Evolutionary conservation across 768 basidiomycete species (phyloP).

Genomic region (Tylopilus intermedius): DNA sequence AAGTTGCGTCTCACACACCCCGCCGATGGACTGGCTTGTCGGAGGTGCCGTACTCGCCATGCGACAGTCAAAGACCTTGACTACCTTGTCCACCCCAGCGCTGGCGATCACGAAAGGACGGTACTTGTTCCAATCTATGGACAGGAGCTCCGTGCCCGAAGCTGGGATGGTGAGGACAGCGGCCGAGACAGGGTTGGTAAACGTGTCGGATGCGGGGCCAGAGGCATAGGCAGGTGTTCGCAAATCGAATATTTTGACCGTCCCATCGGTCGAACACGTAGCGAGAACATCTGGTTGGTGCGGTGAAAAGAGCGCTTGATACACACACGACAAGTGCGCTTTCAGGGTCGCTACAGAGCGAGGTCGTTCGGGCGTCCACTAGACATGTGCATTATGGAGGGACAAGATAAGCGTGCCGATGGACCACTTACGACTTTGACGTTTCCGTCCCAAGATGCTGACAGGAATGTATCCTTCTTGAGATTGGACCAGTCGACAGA

Average conservation of each 20-base stretch:
- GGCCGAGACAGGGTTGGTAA: slow-evolving; percentile 63
- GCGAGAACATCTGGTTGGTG: slow-evolving; percentile 79
- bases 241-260: slow-evolving; percentile 77
- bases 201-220: slow-evolving; percentile 48
- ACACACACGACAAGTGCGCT: slow-evolving; percentile 82
- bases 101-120: slow-evolving; percentile 72
- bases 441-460: slow-evolving; percentile 88
- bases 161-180: slow-evolving; percentile 76
- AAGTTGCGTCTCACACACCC: slow-evolving; percentile 63
- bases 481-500: slow-evolving; percentile 95
- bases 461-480: slow-evolving; percentile 81
- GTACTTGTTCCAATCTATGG: slow-evolving; percentile 93
- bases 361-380: slow-evolving; percentile 87
- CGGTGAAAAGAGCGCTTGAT: slow-evolving; percentile 89
- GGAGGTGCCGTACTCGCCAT: slow-evolving; percentile 61
- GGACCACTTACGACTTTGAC: slow-evolving; percentile 73
- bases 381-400: not conserved
- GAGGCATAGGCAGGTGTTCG: slow-evolving; percentile 57
- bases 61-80: slow-evolving; percentile 83
- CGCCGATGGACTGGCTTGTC: slow-evolving; percentile 55
- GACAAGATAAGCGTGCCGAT: not conserved
- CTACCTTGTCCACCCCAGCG: slow-evolving; percentile 70
- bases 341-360: slow-evolving; percentile 77
- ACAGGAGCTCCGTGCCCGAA: slow-evolving; percentile 70
- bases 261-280: slow-evolving; percentile 84